These are phyloP conservation scores for Bimuria novae-zelandiae DNA, from an alignment of 2,329 filamentous ascomycete genomes.

Conservation along the genomic window DNA sequence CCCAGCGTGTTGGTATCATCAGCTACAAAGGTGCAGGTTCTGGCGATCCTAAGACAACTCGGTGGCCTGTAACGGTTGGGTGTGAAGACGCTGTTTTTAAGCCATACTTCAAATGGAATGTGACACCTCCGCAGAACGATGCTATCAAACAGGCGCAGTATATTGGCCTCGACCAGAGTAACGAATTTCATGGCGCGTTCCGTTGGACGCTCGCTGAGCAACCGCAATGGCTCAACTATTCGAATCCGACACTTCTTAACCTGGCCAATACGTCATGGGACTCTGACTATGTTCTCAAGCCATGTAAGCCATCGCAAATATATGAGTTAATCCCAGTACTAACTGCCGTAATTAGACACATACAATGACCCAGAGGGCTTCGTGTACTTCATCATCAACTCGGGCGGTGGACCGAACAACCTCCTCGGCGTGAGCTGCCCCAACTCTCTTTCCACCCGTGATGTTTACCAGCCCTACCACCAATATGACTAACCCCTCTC, in stretches of 20 bases:
- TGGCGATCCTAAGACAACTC: conserved; percentile 11
- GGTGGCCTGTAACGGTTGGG: conserved; percentile 11
- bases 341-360: conserved; percentile 10
- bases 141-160: conserved; percentile 14
- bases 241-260: conserved; percentile 22
- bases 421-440: neutral
- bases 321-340: neutral
- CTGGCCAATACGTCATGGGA: conserved; percentile 20
- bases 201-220: conserved; percentile 23
- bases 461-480: neutral
- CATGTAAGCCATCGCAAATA: conserved; percentile 11
- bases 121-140: conserved; percentile 23
- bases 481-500: neutral
- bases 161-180: conserved; percentile 14
- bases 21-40: conserved; percentile 18
- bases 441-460: neutral
- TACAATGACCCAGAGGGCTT: conserved; percentile 18
- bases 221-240: conserved; percentile 26
- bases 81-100: conserved; percentile 19
- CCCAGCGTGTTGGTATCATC: conserved; percentile 23
- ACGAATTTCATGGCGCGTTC: conserved; percentile 1
- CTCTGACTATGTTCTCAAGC: conserved; percentile 22
- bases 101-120: conserved; percentile 23
- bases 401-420: conserved; percentile 9
- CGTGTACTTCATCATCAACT: conserved; percentile 27